Percentiles rank a stretch among this genome's conserved stretches.
Conservation (phyloP, 2,329 filamentous ascomycete genomes). For the Apiospora pterosperma region DNA sequence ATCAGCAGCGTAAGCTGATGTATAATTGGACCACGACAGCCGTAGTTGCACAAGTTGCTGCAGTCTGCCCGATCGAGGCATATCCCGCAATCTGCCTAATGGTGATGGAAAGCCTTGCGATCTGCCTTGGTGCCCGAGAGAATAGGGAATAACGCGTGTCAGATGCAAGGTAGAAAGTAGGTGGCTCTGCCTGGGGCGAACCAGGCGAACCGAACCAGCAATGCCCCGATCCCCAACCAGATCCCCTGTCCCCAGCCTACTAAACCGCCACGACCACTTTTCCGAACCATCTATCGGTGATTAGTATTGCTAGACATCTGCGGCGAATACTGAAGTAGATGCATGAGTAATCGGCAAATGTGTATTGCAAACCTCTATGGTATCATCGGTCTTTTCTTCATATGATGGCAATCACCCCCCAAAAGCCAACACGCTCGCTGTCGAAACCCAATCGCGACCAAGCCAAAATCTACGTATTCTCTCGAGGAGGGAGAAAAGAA, state of each 20-base stretch:
- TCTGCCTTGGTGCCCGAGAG: background rate
- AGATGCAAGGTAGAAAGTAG: background rate
- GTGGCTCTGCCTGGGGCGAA: background rate
- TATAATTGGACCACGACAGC: background rate
- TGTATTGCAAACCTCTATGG: conserved; percentile 2
- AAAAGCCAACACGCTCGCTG: background rate
- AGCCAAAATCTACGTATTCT: background rate
- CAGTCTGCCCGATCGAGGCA: background rate
- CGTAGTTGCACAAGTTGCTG: background rate
- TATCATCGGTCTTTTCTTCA: background rate
- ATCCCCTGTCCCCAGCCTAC: too few relatives aligned
- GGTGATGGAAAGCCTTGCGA: background rate
- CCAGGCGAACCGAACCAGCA: background rate
- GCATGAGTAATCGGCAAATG: background rate
- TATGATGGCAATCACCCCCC: background rate
- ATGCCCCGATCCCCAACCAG: background rate
- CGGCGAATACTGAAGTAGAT: background rate
- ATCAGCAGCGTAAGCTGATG: background rate
- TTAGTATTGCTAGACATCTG: background rate
- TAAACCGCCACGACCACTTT: too few relatives aligned
- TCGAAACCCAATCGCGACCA: background rate
- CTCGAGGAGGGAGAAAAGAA: background rate
- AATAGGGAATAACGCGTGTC: background rate
- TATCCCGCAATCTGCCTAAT: too few relatives aligned
- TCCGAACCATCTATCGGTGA: background rate